Percentiles rank a stretch among this genome's conserved stretches.
Evolutionary conservation across 2,329 filamentous ascomycete species (phyloP).

Genomic region (Cladosporium austrohemisphaericum): DNA sequence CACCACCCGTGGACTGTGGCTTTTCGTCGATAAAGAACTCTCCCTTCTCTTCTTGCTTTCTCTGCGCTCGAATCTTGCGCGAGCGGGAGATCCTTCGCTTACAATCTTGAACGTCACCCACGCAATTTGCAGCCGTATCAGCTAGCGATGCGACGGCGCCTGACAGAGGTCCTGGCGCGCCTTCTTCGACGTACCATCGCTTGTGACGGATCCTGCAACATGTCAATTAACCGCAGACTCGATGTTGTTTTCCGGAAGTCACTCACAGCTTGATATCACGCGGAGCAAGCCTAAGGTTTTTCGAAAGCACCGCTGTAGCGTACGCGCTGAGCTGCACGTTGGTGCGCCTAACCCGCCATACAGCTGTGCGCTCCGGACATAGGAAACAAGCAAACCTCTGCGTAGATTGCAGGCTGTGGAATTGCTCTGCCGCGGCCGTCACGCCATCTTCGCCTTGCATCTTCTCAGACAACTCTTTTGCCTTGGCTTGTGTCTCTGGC

Average conservation of each 20-base stretch:
- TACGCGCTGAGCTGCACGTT: conserved; percentile 66
- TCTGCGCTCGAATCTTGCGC: neutral
- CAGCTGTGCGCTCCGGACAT: conserved; percentile 63
- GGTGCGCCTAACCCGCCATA: conserved; percentile 69
- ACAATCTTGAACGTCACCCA: conserved; percentile 8
- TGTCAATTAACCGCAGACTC: neutral
- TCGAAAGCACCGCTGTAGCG: conserved; percentile 61
- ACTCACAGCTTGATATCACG: conserved; percentile 21
- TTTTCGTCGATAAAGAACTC: conserved; percentile 21
- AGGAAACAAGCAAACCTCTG: conserved; percentile 66
- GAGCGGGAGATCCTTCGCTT: conserved; percentile 1
- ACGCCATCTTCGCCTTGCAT: conserved; percentile 44
- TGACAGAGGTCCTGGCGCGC: conserved; percentile 1
- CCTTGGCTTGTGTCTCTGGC: conserved; percentile 35
- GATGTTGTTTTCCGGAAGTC: neutral
- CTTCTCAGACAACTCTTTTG: conserved; percentile 37
- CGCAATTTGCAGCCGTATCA: conserved; percentile 1
- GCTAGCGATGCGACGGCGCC: conserved; percentile 1
- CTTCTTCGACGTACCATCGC: conserved; percentile 14
- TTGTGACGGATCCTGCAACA: conserved; percentile 1
- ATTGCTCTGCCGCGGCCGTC: conserved; percentile 40
- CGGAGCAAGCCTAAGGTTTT: conserved; percentile 34
- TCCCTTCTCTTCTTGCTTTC: conserved; percentile 6
- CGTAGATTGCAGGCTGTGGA: conserved; percentile 53
- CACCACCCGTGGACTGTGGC: conserved; percentile 23